Percentiles rank a stretch among this genome's conserved stretches.
phyloP scores from a whole-genome alignment of 371 early-diverging fungal genomes.

The Mortierella sp. region DNA sequence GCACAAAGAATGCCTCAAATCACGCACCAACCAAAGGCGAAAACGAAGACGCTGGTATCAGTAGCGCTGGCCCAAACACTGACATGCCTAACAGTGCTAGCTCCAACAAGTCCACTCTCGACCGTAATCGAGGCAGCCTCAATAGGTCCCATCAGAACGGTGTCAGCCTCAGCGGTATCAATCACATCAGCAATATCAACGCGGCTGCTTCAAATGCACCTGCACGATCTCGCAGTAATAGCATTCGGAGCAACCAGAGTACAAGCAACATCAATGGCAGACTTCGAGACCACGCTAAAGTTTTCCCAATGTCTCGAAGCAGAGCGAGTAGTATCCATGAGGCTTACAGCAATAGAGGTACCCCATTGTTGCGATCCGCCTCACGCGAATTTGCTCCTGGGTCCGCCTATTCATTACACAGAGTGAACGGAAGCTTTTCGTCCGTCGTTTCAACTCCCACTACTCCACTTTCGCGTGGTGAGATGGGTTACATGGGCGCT shows the following conservation, averaged over 20 bases:
- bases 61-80: not conserved
- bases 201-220: not conserved
- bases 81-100: not conserved
- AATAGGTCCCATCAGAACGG: not conserved
- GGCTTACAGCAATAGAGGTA: slow-evolving; percentile 17
- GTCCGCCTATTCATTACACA: slow-evolving; percentile 1
- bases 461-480: slow-evolving; percentile 30
- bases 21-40: not conserved
- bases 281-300: slow-evolving; percentile 42
- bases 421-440: slow-evolving; percentile 10
- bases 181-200: not conserved
- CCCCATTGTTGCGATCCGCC: slow-evolving; percentile 12
- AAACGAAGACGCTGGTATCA: slow-evolving; percentile 2
- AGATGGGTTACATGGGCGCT: slow-evolving; percentile 38
- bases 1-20: slow-evolving; percentile 7
- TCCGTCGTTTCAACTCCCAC: slow-evolving; percentile 18
- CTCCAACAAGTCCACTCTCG: not conserved
- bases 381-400: slow-evolving; percentile 11
- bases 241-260: not conserved
- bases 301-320: slow-evolving; percentile 20
- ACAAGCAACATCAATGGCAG: slow-evolving; percentile 9
- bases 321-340: slow-evolving; percentile 24
- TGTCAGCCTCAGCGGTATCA: not conserved
- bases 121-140: too few relatives aligned
- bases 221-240: slow-evolving; percentile 1